Evolutionary conservation across 768 basidiomycete species (phyloP).

Genomic region (Termitomyces sp.): DNA sequence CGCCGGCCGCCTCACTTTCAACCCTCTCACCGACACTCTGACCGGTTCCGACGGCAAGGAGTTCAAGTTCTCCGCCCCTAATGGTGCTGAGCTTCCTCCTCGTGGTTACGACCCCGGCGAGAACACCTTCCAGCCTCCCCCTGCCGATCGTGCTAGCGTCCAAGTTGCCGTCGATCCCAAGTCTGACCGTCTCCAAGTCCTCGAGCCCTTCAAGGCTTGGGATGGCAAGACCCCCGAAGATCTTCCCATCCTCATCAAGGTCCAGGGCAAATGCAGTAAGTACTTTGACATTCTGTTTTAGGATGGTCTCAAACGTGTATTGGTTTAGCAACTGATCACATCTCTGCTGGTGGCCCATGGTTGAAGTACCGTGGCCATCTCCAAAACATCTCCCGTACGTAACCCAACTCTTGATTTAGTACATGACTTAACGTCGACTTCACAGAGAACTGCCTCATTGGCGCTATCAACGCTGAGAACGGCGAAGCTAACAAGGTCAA

Average conservation of each 20-base stretch:
- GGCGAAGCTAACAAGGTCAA: slow-evolving; percentile 94
- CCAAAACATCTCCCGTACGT: slow-evolving; percentile 92
- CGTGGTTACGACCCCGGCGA: slow-evolving; percentile 95
- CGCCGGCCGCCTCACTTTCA: slow-evolving; percentile 92
- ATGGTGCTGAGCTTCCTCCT: slow-evolving; percentile 90
- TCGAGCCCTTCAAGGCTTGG: slow-evolving; percentile 89
- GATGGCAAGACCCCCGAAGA: slow-evolving; percentile 88
- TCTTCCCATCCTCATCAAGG: slow-evolving; percentile 96
- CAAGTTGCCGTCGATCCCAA: slow-evolving; percentile 81
- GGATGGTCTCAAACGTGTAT: slow-evolving; percentile 3
- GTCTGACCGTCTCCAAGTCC: slow-evolving; percentile 87
- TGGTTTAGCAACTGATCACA: slow-evolving; percentile 80
- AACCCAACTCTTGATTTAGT: not conserved
- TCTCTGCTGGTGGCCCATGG: slow-evolving; percentile 98
- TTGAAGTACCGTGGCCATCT: slow-evolving; percentile 99
- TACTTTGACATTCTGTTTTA: slow-evolving; percentile 14
- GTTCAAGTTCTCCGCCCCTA: slow-evolving; percentile 95
- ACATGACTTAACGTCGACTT: not conserved
- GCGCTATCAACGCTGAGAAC: slow-evolving; percentile 95
- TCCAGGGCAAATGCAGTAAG: slow-evolving; percentile 97
- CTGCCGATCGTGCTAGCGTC: slow-evolving; percentile 77
- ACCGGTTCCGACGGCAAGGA: slow-evolving; percentile 88
- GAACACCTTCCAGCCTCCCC: slow-evolving; percentile 96
- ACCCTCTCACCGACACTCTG: slow-evolving; percentile 90
- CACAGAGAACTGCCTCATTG: slow-evolving; percentile 93